Percentiles rank a stretch among this genome's conserved stretches.
Evolutionary conservation across 495 filamentous ascomycete genomes (phyloP).

Genomic region (Penicillium pancosmium): DNA sequence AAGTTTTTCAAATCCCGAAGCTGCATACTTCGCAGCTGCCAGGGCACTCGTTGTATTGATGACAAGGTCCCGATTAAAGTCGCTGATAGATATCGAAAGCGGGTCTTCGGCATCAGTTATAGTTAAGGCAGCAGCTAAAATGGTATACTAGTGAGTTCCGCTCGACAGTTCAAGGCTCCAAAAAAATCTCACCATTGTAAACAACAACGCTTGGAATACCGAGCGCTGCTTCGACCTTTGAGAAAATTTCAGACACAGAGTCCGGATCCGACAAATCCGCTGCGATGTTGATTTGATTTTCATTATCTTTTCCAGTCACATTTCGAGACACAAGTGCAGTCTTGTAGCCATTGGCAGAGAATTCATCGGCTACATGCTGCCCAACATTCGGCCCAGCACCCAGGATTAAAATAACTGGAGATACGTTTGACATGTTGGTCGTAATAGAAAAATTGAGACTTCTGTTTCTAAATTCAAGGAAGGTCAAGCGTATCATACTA

Average conservation of each 20-base stretch:
- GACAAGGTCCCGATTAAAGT: constrained; percentile 40
- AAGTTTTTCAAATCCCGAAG: constrained; percentile 38
- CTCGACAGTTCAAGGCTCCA: too few species aligned
- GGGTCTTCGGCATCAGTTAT: constrained; percentile 31
- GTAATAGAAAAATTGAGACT: too few species aligned
- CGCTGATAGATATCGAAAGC: constrained; percentile 32
- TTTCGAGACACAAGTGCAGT: not conserved
- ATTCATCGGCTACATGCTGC: not conserved
- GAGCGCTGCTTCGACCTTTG: not conserved
- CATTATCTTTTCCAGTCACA: not conserved
- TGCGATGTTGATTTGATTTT: not conserved
- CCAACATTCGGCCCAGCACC: not conserved
- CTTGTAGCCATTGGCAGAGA: not conserved
- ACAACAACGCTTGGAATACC: not conserved
- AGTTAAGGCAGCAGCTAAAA: not conserved
- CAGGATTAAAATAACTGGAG: not conserved
- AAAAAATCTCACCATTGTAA: not conserved
- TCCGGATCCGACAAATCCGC: not conserved
- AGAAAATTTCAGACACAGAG: not conserved
- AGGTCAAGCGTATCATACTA: too few species aligned
- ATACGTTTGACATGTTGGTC: not conserved
- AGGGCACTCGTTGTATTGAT: constrained; percentile 50
- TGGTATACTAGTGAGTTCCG: too few species aligned
- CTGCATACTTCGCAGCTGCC: constrained; percentile 48
- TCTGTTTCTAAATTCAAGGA: too few species aligned